phyloP scores from a whole-genome alignment of 495 filamentous ascomycete genomes.

The Pseudevernia furfuracea region DNA sequence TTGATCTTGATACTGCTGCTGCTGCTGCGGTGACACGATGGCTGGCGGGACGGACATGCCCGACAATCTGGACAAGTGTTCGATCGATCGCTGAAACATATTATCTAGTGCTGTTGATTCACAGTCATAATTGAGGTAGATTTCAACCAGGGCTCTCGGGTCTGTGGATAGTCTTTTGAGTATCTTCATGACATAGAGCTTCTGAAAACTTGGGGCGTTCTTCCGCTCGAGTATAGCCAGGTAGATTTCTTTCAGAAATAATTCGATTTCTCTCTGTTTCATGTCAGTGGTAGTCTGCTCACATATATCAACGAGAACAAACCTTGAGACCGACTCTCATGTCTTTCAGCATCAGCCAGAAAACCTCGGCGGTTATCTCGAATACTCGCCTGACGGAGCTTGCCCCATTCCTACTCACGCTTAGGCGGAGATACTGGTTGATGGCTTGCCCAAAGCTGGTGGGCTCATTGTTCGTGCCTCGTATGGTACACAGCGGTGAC shows the following conservation, averaged over 20 bases:
- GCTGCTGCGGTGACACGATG: constrained; percentile 62
- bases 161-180: constrained; percentile 78
- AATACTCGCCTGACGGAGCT: constrained; percentile 87
- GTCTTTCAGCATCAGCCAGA: constrained; percentile 91
- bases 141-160: constrained; percentile 82
- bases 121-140: constrained; percentile 98
- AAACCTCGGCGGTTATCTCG: constrained; percentile 93
- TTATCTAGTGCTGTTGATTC: constrained; percentile 89
- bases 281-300: constrained; percentile 12
- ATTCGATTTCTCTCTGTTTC: constrained; percentile 91
- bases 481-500: constrained; percentile 81
- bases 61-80: constrained; percentile 84
- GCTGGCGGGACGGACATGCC: constrained; percentile 73
- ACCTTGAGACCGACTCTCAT: constrained; percentile 93
- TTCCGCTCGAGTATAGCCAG: constrained; percentile 84
- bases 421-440: constrained; percentile 91
- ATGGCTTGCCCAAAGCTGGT: constrained; percentile 91
- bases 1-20: constrained; percentile 77
- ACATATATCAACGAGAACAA: constrained; percentile 18
- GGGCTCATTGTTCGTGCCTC: constrained; percentile 74
- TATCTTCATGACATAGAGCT: constrained; percentile 81
- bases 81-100: constrained; percentile 88
- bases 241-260: constrained; percentile 97
- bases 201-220: constrained; percentile 80
- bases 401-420: constrained; percentile 87